Evolutionary conservation across 2,329 filamentous ascomycete species (phyloP), one percentile per base, ranked within the genome.

Genomic region (Colletotrichum cuscutae): DNA sequence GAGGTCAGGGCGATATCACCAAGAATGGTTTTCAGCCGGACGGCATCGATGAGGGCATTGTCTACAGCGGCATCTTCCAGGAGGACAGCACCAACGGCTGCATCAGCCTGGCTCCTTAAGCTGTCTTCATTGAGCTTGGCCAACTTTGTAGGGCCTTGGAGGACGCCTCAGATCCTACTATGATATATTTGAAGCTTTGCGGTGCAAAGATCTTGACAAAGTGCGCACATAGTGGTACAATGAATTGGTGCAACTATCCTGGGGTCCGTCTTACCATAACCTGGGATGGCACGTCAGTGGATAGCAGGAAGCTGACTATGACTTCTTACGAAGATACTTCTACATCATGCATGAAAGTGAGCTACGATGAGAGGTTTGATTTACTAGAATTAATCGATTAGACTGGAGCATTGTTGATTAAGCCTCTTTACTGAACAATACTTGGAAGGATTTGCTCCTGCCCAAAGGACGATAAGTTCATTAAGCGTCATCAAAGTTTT

Each of bases 31-130:
- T 82, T 75, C 88, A 90, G 78, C 81, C 83, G 68, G 76, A 80
- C 9, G 84, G 81, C 22, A 85, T 89, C 69, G 78, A 89, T 75
- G 88, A 90, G 78, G 88, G 87, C 1, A 76, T 89, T 37, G 82
- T 89, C 32, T 89, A 83, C 74, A 86, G 84, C 2, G 87, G 87
- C 3, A 83, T 90, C 56, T 89, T 89, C 76, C 78, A 86, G 62
- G 88, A 90, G 79, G 84, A 89, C 73, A 88, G 83, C 74, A 75
- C 80, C n/a, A 53, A 72, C 22, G 74, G 74, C 46, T 75, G 74
- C 57, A 37, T 73, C 28, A 73, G 71, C 58, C 22, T 73, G 49
- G 28, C 54, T 19, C 70, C 70, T 11, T 72, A 32, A 56, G 5
- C 5, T 28, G 35, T 26, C 49, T 19, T 19, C 22, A 22, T 9